These are phyloP conservation scores for Eimeria necatrix DNA, from an alignment of 169 alveolate genomes.

Conservation along the genomic window DNA sequence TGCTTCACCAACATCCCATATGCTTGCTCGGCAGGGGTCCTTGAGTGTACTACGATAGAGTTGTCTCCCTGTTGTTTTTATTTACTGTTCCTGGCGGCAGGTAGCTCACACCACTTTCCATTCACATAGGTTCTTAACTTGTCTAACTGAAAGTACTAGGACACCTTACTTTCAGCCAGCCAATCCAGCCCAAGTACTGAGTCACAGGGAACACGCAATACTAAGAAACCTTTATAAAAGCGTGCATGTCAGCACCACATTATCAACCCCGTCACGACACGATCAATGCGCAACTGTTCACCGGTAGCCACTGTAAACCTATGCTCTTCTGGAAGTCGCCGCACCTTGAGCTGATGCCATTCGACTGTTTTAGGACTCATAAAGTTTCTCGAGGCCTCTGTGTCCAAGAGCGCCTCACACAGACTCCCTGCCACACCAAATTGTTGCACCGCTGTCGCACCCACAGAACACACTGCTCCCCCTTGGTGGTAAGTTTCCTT, in stretches of 20 bases:
- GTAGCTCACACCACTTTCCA: neutral
- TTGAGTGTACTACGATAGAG: neutral
- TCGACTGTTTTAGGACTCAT: neutral
- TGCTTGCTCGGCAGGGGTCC: neutral
- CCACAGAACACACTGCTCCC: neutral
- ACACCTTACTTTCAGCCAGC: neutral
- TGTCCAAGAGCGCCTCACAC: neutral
- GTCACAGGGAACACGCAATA: too few relatives aligned
- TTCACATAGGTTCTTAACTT: neutral
- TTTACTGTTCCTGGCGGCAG: neutral
- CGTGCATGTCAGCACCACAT: too few relatives aligned
- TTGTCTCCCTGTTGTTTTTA: neutral
- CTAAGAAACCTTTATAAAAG: too few relatives aligned
- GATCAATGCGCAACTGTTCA: neutral
- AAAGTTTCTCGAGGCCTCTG: neutral
- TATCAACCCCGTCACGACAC: neutral
- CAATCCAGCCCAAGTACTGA: neutral
- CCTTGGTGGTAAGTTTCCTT: neutral
- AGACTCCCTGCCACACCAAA: neutral
- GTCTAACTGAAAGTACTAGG: neutral
- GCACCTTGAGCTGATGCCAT: neutral
- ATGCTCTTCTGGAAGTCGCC: neutral
- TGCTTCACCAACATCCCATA: neutral
- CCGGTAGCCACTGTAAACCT: constrained; percentile 1
- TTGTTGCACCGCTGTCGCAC: neutral